Percentiles rank a stretch among this genome's conserved stretches.
These are phyloP conservation scores for Beta corolliflora DNA, from an alignment of 179 eudicot species.

Conservation along the genomic window DNA sequence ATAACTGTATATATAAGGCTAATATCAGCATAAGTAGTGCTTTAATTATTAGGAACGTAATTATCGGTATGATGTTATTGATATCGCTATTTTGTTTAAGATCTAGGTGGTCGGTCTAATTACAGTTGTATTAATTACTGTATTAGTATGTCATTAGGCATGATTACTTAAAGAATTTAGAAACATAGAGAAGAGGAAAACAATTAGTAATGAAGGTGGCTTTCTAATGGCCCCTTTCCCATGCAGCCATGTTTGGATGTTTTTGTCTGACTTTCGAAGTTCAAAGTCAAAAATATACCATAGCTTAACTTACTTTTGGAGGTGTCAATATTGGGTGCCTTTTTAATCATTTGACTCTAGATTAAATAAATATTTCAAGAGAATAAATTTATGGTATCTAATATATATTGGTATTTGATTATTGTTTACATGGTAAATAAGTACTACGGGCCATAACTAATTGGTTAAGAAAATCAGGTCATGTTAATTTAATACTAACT, in stretches of 20 bases:
- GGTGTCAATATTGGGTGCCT: not conserved
- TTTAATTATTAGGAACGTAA: too few species aligned
- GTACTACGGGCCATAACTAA: too few species aligned
- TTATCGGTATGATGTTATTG: too few species aligned
- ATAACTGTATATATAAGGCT: too few species aligned
- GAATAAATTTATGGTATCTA: not conserved
- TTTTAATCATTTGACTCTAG: not conserved
- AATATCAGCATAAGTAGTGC: too few species aligned
- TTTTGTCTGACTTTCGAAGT: not conserved
- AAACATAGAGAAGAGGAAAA: not conserved
- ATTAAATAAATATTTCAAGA: too few species aligned
- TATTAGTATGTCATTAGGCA: not conserved
- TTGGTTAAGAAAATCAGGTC: too few species aligned
- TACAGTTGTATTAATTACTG: not conserved
- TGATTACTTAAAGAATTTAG: not conserved
- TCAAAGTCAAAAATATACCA: conserved; percentile 15
- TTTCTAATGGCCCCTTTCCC: too few species aligned
- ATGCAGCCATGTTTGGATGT: not conserved
- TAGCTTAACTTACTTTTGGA: not conserved
- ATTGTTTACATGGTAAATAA: too few species aligned
- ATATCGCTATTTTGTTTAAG: not conserved
- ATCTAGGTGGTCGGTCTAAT: not conserved
- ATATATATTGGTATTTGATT: not conserved
- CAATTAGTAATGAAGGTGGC: not conserved
- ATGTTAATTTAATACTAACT: too few species aligned